Percentiles rank a stretch among this genome's conserved stretches.
These are phyloP conservation scores for Nakaseomyces glabratus DNA, from an alignment of 1,139 yeast genomes.

Conservation along the genomic window DNA sequence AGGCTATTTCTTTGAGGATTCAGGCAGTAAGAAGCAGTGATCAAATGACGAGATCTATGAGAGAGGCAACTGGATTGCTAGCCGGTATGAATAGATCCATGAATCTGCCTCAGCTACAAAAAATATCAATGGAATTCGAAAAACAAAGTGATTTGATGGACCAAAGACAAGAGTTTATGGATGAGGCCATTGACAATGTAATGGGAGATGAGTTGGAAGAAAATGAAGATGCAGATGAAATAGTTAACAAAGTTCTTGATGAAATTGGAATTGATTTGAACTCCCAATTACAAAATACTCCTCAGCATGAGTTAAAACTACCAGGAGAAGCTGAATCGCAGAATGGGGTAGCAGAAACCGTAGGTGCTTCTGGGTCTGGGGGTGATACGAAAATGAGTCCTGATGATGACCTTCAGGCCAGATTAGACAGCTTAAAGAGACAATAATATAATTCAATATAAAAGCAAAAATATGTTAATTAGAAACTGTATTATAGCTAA, in stretches of 20 bases:
- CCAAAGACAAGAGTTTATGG: conserved; percentile 97
- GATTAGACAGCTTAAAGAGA: conserved; percentile 74
- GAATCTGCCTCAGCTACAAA: conserved; percentile 82
- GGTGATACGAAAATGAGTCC: conserved; percentile 37
- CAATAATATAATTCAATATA: too few species aligned
- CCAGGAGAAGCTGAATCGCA: conserved; percentile 27
- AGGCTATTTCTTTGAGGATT: conserved; percentile 83
- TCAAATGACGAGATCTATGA: conserved; percentile 93
- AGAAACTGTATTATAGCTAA: too few species aligned
- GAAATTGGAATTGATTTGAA: conserved; percentile 90
- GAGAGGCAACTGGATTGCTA: conserved; percentile 83
- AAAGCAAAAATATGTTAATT: too few species aligned
- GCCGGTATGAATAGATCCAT: conserved; percentile 81
- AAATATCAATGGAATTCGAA: conserved; percentile 92
- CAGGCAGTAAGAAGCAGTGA: conserved; percentile 89
- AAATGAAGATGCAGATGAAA: conserved; percentile 87
- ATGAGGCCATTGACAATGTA: conserved; percentile 92
- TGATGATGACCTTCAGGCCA: conserved; percentile 83
- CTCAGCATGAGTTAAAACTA: conserved; percentile 39
- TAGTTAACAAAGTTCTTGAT: conserved; percentile 83
- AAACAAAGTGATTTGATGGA: conserved; percentile 94
- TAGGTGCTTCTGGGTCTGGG: conserved; percentile 35
- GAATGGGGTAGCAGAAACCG: conserved; percentile 43
- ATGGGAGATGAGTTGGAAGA: conserved; percentile 74
- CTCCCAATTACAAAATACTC: conserved; percentile 56